Evolutionary conservation across 2,329 filamentous ascomycete species (phyloP), one percentile per base, ranked within the genome.

Genomic region (Escovopsis sp.): DNA sequence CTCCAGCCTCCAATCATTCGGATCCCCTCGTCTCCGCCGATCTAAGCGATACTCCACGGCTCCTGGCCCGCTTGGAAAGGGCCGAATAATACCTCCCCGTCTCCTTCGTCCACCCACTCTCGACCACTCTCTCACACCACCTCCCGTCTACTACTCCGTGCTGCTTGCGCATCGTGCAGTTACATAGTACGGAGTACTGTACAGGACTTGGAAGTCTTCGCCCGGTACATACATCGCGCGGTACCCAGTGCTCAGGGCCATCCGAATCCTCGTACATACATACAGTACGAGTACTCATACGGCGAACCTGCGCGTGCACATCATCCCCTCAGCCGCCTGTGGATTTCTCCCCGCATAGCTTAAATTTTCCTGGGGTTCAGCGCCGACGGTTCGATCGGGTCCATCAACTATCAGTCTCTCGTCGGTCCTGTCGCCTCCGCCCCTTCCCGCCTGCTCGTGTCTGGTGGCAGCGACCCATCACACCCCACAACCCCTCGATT

Each of bases 11-110:
- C 27, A 30, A 30, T 30, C 27, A 11, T 11, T 8, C 8, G 27
- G 27, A 30, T 11, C 27, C 27, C 27, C 11, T 30, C 11, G 27
- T 11, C 27, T 30, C 27, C 27, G 27, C 27, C 27, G 27, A 11
- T 30, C 27, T 30, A 42, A 45, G 43, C 43, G 43, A 45, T 41
- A 38, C 41, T 45, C 44, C 38, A 41, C 44, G 39, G 41, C 41
- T 43, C 40, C 43, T 43, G 41, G 44, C 44, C 41, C 41, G 44
- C 41, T 43, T 45, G 35, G 41, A 45, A 45, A 45, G 44, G 44
- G 41, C 44, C 44, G 44, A 45, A 43, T 45, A 43, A 43, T 41
- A 39, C 40, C 29, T 39, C 39, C 29, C 37, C 31, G 24, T 7
- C n/a, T n/a, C n/a, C n/a, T n/a, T n/a, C 39, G 34, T 31, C 35